Evolutionary conservation across 2,329 filamentous ascomycete genomes (phyloP).

Genomic region (Penicillium italicum): DNA sequence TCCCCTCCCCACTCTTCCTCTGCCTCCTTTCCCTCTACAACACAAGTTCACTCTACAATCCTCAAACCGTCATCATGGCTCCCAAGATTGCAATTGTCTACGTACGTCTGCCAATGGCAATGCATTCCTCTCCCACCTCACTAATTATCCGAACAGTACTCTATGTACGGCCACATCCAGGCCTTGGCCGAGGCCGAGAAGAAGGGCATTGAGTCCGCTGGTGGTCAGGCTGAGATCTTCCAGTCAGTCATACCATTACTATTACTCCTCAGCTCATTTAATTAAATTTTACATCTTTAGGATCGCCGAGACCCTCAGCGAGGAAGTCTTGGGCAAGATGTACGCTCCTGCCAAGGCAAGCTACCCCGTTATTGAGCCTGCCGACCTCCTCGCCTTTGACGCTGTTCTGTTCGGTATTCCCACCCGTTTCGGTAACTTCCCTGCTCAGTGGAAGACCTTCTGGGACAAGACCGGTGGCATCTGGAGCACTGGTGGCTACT

Average conservation of each 20-base stretch:
- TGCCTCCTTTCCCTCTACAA: neutral
- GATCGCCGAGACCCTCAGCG: slow-evolving; percentile 77
- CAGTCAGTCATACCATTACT: slow-evolving; percentile 53
- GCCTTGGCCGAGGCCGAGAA: slow-evolving; percentile 84
- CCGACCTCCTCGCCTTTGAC: slow-evolving; percentile 71
- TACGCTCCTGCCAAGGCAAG: slow-evolving; percentile 73
- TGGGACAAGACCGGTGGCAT: slow-evolving; percentile 87
- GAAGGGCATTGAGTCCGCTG: slow-evolving; percentile 81
- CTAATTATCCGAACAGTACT: slow-evolving; percentile 60
- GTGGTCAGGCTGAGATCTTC: slow-evolving; percentile 75
- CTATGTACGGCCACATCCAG: slow-evolving; percentile 88
- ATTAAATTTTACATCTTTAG: slow-evolving; percentile 38
- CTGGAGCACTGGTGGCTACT: slow-evolving; percentile 73
- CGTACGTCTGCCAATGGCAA: slow-evolving; percentile 52
- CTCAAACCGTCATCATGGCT: slow-evolving; percentile 61
- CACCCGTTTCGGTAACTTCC: slow-evolving; percentile 95
- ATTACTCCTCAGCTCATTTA: neutral
- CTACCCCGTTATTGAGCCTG: slow-evolving; percentile 61
- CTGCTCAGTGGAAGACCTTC: slow-evolving; percentile 81
- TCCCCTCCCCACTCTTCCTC: neutral
- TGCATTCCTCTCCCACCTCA: slow-evolving; percentile 9
- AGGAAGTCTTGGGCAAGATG: slow-evolving; percentile 87
- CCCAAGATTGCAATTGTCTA: slow-evolving; percentile 89
- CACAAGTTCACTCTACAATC: neutral
- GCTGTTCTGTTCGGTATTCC: slow-evolving; percentile 91